Percentiles rank a stretch among this genome's conserved stretches.
Conservation (phyloP, 2,329 filamentous ascomycete genomes). For the Raffaelea ambrosiae region DNA sequence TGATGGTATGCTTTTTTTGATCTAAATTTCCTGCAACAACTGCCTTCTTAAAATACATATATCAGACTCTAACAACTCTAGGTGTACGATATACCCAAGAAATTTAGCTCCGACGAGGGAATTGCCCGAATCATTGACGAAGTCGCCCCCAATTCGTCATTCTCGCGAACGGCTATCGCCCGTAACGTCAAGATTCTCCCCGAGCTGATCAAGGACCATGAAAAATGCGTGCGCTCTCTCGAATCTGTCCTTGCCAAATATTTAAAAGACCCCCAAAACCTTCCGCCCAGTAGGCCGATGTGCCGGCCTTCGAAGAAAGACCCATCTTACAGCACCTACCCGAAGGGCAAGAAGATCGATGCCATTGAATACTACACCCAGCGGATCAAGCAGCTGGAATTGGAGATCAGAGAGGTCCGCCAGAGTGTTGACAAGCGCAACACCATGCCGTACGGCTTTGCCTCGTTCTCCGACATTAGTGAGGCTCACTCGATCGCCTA, state of each 20-base stretch:
- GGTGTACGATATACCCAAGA: slow-evolving; percentile 76
- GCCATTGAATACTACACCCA: slow-evolving; percentile 89
- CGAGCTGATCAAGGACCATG: slow-evolving; percentile 74
- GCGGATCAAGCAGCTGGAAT: slow-evolving; percentile 73
- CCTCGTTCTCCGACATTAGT: slow-evolving; percentile 80
- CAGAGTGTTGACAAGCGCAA: slow-evolving; percentile 77
- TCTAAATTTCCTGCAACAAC: too few relatives aligned
- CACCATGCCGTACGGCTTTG: slow-evolving; percentile 87
- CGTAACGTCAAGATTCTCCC: slow-evolving; percentile 90
- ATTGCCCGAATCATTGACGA: slow-evolving; percentile 75
- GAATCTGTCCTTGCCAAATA: slow-evolving; percentile 84
- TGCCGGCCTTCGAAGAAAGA: slow-evolving; percentile 79
- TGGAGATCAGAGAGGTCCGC: slow-evolving; percentile 76
- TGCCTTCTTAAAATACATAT: too few relatives aligned
- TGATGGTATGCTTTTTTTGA: slow-evolving; percentile 43
- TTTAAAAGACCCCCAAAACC: slow-evolving; percentile 72
- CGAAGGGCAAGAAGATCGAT: slow-evolving; percentile 70
- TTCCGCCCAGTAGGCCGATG: slow-evolving; percentile 68
- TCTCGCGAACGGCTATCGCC: slow-evolving; percentile 74
- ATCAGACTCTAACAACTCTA: slow-evolving; percentile 31
- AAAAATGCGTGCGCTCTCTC: slow-evolving; percentile 69
- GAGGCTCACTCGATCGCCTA: slow-evolving; percentile 86
- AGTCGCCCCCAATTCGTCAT: slow-evolving; percentile 67
- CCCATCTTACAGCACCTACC: slow-evolving; percentile 53
- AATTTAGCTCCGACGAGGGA: slow-evolving; percentile 75